Base-by-base conservation (phyloP, 2,329 filamentous ascomycete species). In the Colletotrichum acutatum region DNA sequence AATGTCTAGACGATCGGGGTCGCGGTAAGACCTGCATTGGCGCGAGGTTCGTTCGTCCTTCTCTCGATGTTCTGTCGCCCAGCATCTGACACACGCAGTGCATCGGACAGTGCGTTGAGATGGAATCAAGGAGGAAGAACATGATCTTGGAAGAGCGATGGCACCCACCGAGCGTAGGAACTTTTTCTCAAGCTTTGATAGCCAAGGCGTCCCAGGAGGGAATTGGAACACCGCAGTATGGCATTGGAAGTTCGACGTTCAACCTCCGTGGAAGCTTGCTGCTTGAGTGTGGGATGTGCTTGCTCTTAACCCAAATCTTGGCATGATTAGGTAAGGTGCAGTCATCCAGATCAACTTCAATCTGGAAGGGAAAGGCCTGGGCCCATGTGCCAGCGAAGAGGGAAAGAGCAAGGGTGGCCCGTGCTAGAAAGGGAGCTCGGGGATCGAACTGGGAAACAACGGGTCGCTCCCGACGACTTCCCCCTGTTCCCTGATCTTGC, bases 391-490 rank as follows among this genome's bases (percentile, higher is more conserved):
- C 26, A 57, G 24, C 34, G 8, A 46, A 53, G 42, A 61, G 5
- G 32, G 46, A n/a, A 63, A 19, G 24, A 46, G 24, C 26, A 59
- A 28, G 16, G 30, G 19, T 3, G 64, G 62, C 46, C 63, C 62
- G 68, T 71, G 68, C 68, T 49, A 32, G 52, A 14, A 16, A 53
- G 62, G 42, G 46, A 68, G 49, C 32, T 56, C 32, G 30, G 58
- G 32, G 46, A 49, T 69, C 70, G 26, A 69, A 69, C 42, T 56
- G 53, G 70, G 68, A 67, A 72, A 72, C 61, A 67, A 74, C 68
- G 71, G 71, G 71, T 74, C 68, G 37, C 49, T 74, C 68, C 68
- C 67, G 68, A 61, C 11, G 22, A 52, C 14, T 53, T 46, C 22
- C 57, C 70, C 71, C 71, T 67, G 68, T 67, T 61, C 62, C 61